Evolutionary conservation across 75 land plant genomes (phyloP), one percentile per base, ranked within the genome.

Genomic region (Azolla pinnata): DNA sequence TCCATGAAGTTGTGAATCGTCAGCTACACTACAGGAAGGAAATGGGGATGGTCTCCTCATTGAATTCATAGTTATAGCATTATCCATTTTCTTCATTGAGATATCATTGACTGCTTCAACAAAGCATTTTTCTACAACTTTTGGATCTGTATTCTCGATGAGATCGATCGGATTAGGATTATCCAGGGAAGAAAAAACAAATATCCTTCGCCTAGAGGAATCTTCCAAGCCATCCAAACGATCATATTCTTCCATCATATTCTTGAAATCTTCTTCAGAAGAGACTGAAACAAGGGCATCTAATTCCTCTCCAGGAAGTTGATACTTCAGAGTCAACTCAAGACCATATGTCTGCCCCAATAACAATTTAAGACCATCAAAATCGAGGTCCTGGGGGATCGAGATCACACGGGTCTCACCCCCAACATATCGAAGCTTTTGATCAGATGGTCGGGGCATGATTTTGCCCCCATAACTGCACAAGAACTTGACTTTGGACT

Each of bases 381-480:
- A 27, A 12, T 0, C 17, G 58, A 79, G 75, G 63, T 71, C 67
- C 14, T 83, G 74, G 20, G 77, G 71, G 26, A 86, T 69, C 34
- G 74, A 45, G 44, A 86, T 53, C 50, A 86, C 69, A 5, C 85
- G 80, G 1, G 85, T 86, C 38, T 82, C 83, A 24, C 90, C 90
- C 31, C 90, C 90, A 27, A 86, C 83, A 61, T 86, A 86, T 40
- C 79, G 72, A 67, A 86, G 85, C 33, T 63, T 64, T 24, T 75
- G 67, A 60, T 82, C 83, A 29, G 60, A 34, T 0, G 90, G 83
- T 61, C 90, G 47, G 16, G 85, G 85, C 35, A 82, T 55, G 26
- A 86, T 86, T 74, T 69, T 74, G 26, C 90, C 90, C 35, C 81
- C 85, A 70, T 71, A 60, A 63, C 90, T 82, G 66, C 83, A 82